These are phyloP conservation scores for Sphaerulina vaccinii DNA, from an alignment of 2,329 filamentous ascomycete species.

Conservation along the genomic window DNA sequence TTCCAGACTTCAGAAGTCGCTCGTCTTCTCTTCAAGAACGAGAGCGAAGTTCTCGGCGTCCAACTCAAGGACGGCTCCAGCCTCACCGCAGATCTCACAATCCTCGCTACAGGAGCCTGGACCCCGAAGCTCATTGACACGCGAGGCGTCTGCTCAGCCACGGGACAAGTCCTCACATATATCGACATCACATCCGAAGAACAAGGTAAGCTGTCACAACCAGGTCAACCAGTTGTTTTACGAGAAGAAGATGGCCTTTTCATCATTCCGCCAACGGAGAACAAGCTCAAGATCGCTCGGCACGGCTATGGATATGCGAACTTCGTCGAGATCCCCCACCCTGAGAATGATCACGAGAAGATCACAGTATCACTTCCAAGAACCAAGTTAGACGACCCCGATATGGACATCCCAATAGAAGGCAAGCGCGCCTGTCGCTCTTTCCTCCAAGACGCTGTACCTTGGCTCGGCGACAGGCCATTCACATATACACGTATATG, in stretches of 20 bases:
- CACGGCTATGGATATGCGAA: constrained; percentile 53
- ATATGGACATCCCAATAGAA: constrained; percentile 54
- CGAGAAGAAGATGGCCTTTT: constrained; percentile 72
- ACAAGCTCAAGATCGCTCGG: constrained; percentile 50
- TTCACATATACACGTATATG: constrained; percentile 52
- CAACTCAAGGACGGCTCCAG: constrained; percentile 51
- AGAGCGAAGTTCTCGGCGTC: constrained; percentile 56
- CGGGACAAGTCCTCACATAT: constrained; percentile 79
- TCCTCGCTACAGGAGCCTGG: constrained; percentile 88
- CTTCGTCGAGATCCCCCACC: constrained; percentile 47
- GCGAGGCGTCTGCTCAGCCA: constrained; percentile 71
- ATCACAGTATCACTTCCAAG: constrained; percentile 52
- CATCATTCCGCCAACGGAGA: constrained; percentile 64
- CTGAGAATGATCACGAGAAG: constrained; percentile 39
- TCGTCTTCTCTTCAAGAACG: constrained; percentile 41
- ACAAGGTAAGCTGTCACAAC: constrained; percentile 56
- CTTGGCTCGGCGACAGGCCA: constrained; percentile 39
- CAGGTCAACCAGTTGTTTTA: constrained; percentile 66
- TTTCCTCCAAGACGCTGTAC: constrained; percentile 58
- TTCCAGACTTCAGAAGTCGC: constrained; percentile 53
- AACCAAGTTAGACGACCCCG: constrained; percentile 47
- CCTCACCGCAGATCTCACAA: constrained; percentile 66
- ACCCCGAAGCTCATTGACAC: constrained; percentile 75
- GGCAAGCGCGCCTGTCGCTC: constrained; percentile 61
- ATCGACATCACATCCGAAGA: constrained; percentile 71